A percentile compares a stretch with the other conserved stretches of the same genome.
These are phyloP conservation scores for Dujonia santamariae DNA, from an alignment of 1,139 yeast species.

Conservation along the genomic window DNA sequence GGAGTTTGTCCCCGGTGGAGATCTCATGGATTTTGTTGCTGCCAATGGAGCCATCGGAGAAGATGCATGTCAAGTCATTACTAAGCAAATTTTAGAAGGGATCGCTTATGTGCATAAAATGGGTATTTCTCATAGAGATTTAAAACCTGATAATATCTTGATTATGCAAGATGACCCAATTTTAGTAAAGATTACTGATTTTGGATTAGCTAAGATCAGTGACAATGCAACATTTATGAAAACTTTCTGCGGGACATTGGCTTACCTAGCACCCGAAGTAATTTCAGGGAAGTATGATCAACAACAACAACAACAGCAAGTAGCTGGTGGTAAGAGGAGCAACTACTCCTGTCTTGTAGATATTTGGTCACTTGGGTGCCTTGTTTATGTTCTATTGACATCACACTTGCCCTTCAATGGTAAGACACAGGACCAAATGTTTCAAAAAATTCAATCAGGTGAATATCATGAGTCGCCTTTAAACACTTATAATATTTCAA, in stretches of 20 bases:
- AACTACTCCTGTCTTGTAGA: conserved; percentile 86
- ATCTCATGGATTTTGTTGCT: conserved; percentile 92
- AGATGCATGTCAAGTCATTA: conserved; percentile 81
- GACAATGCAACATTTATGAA: conserved; percentile 77
- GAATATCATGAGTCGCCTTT: conserved; percentile 80
- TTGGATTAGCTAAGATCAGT: conserved; percentile 82
- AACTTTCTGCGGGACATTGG: conserved; percentile 87
- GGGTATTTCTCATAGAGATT: conserved; percentile 91
- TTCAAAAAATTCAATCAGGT: conserved; percentile 71
- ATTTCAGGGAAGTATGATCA: conserved; percentile 64
- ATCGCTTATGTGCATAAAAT: conserved; percentile 81
- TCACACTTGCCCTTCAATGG: conserved; percentile 95
- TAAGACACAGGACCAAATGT: conserved; percentile 80
- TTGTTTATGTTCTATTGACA: conserved; percentile 84
- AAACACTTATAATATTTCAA: conserved; percentile 61
- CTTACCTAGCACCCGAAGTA: conserved; percentile 94
- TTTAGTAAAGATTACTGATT: conserved; percentile 84
- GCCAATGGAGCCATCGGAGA: conserved; percentile 91
- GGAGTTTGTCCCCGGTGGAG: conserved; percentile 98
- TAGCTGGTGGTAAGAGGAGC: conserved; percentile 17
- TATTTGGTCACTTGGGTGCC: conserved; percentile 89
- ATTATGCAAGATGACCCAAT: conserved; percentile 93
- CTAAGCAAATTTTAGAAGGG: conserved; percentile 80
- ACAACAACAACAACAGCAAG: conserved; percentile 19
- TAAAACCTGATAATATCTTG: conserved; percentile 88